Percentiles rank a stretch among this genome's conserved stretches.
Conservation (phyloP, 495 filamentous ascomycete species). For the Aspergillus conjunctus region DNA sequence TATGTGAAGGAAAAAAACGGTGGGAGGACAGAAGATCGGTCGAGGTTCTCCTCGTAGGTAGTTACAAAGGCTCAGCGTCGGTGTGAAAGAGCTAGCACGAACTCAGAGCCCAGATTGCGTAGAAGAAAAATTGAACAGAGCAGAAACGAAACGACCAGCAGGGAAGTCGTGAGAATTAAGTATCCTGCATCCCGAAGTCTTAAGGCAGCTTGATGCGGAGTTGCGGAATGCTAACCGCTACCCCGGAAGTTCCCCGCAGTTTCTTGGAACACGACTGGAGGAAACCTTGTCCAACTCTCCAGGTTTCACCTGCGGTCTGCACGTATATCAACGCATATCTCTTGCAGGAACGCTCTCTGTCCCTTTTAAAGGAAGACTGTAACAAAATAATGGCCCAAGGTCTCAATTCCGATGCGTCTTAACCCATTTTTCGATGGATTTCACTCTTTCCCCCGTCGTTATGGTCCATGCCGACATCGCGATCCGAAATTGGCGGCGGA, state of each 20-base stretch:
- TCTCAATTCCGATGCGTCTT: background rate
- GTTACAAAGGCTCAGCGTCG: no score
- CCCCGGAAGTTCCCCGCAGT: slow-evolving; percentile 21
- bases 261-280: background rate
- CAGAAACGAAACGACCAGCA: background rate
- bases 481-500: slow-evolving; percentile 11
- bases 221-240: slow-evolving; percentile 18
- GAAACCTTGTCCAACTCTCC: background rate
- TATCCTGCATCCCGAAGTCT: background rate
- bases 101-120: background rate
- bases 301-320: no score
- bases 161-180: slow-evolving; percentile 2
- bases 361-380: no score
- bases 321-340: no score
- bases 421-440: background rate
- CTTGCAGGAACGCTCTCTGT: no score
- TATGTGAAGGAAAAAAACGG: slow-evolving; percentile 3
- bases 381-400: no score
- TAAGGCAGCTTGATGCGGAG: slow-evolving; percentile 14
- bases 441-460: background rate
- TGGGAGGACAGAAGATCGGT: background rate
- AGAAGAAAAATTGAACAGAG: background rate
- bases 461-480: background rate
- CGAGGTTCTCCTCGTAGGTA: no score
- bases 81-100: background rate